Base-by-base conservation (phyloP, 2,329 filamentous ascomycete species). In the Claviceps sp. region DNA sequence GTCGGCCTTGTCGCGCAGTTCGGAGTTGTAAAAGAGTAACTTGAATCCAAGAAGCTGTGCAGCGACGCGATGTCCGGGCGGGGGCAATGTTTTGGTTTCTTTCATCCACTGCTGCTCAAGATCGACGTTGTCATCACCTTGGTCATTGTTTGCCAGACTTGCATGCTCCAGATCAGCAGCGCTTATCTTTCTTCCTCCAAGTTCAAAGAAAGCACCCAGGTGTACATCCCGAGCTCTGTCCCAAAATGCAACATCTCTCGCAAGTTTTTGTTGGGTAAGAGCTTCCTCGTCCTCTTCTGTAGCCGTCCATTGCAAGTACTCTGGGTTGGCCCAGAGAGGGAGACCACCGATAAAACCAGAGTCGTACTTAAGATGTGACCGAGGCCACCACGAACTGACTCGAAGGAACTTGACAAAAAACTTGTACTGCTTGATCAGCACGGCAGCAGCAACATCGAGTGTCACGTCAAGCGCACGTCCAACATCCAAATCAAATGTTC, bases 21-120 rank as follows among this genome's bases (percentile, higher is more conserved):
- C 74, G 0, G 89, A 94, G 42, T 88, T 86, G 64, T 98, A 98
- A 67, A 95, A 98, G 14, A 88, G 87, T 49, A 98, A 78, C 68
- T 98, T 98, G 76, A 98, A 98, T 4, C 93, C 93, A 14, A 98
- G 81, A 3, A 98, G 77, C 65, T 97, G 93, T 34, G 94, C 94
- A 1, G 93, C 93, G 54, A 94, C 88, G 44, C 85, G 81, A 64
- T 96, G 98, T 34, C 94, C 93, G 34, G 79, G 75, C 1, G 90
- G 89, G 4, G 90, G 90, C 3, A 93, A 70, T 0, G 87, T 94
- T 52, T 83, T 84, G 2, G 91, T 96, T 54, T 80, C 73, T 56
- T 81, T 76, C 59, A 95, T 87, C 88, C 90, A 96, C 58, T 84
- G 75, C 6, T 75, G 73, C 52, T 81, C 80, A 26, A 80, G 72